These are phyloP conservation scores for Ceratobasidium sp. DNA, from an alignment of 1,284 basidiomycete species.

Conservation along the genomic window DNA sequence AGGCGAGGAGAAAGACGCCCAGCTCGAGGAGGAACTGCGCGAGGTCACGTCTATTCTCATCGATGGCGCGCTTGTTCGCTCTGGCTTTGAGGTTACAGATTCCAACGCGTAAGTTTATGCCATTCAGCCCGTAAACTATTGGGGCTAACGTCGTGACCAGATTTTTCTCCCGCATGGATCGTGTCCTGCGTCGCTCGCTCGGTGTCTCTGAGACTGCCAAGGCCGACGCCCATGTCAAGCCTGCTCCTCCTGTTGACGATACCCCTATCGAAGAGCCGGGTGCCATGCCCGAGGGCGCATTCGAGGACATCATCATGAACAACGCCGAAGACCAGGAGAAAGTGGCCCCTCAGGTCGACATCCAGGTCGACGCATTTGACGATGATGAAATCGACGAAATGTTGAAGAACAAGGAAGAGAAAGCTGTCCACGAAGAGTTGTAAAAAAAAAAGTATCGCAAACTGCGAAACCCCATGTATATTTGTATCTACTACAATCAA, in stretches of 20 bases:
- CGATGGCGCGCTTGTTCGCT: conserved; percentile 89
- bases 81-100: conserved; percentile 87
- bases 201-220: conserved; percentile 89
- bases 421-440: conserved; percentile 49
- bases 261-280: conserved; percentile 48
- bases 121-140: background rate
- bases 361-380: conserved; percentile 47
- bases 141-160: conserved; percentile 52
- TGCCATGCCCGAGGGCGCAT: conserved; percentile 14
- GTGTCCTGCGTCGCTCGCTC: conserved; percentile 83
- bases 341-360: conserved; percentile 34
- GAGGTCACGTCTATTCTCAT: conserved; percentile 83
- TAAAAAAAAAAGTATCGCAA: conserved; percentile 39
- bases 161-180: conserved; percentile 89
- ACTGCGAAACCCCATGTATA: conserved; percentile 18
- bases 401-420: conserved; percentile 43
- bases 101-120: conserved; percentile 70
- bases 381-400: conserved; percentile 49
- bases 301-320: conserved; percentile 41
- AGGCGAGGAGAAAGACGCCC: conserved; percentile 62
- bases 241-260: conserved; percentile 75
- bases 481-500: conserved; percentile 9
- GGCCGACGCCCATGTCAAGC: conserved; percentile 77
- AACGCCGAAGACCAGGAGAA: conserved; percentile 42
- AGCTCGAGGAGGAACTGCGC: conserved; percentile 51